Evolutionary conservation across 306 rosid species (phyloP).

Genomic region (Acacia crassicarpa): DNA sequence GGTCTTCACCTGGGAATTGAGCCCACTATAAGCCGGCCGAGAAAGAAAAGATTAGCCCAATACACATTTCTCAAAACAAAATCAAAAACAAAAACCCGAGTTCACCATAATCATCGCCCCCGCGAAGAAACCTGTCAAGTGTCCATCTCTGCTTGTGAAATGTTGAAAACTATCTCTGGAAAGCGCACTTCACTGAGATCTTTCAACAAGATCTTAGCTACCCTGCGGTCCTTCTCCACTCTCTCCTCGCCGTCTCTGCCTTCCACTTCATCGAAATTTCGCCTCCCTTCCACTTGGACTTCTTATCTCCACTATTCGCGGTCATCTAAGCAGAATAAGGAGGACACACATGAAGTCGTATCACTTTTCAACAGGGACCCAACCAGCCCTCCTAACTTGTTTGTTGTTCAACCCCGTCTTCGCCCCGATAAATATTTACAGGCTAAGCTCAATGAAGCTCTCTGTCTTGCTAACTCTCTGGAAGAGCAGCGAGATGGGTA

Average conservation of each 20-base stretch:
- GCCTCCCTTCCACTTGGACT: conserved; percentile 26
- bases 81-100: too few species aligned
- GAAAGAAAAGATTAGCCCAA: background rate
- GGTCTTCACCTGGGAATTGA: background rate
- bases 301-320: conserved; percentile 31
- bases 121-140: background rate
- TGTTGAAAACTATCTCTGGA: conserved; percentile 46
- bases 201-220: conserved; percentile 33
- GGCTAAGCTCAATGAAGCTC: conserved; percentile 91
- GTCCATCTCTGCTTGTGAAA: conserved; percentile 8
- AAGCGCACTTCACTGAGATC: conserved; percentile 32
- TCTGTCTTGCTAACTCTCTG: conserved; percentile 83
- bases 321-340: conserved; percentile 44
- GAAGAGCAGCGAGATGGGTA: conserved; percentile 83
- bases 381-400: conserved; percentile 54
- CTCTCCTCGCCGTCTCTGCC: conserved; percentile 13
- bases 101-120: background rate
- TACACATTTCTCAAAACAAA: too few species aligned
- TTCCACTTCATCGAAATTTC: conserved; percentile 16
- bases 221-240: conserved; percentile 13
- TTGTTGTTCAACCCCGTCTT: conserved; percentile 90
- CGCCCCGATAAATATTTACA: conserved; percentile 63
- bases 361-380: conserved; percentile 47
- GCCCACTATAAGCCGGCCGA: background rate
- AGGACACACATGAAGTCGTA: conserved; percentile 22